Evolutionary conservation across 1,139 yeast genomes (phyloP), one percentile per base, ranked within the genome.

Genomic region (Lodderomyces jiufengensis): DNA sequence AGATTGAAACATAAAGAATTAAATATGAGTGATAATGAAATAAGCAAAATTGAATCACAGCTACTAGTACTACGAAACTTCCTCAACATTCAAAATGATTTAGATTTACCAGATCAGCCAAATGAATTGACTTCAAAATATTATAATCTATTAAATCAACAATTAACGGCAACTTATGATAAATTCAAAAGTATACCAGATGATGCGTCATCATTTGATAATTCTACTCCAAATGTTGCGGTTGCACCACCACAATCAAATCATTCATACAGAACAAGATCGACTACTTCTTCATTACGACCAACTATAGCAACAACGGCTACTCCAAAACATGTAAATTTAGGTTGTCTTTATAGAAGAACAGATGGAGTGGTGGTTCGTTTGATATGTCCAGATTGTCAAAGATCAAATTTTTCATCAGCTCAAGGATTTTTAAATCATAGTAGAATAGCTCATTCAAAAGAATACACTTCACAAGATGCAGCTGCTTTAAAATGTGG

Each of bases 341-440:
- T 71, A 31, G 76, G 76, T 7, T 83, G 94, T 48, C 67, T 84
- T 5, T 81, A 80, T 51, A 68, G 84, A 39, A 62, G 94, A 41
- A 74, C 83, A 4, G 94, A 84, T 54, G 90, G 92, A 2, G 68
- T 82, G 0, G 61, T 82, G 20, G 88, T 84, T 6, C 67, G 79
- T 36, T 65, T 84, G 18, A 78, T 78, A 6, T 84, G 95, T 53
- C 78, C 81, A 0, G 75, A 70, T 37, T 84, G 95, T 55, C 72
- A 67, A 11, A 61, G 92, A 38, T 72, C 78, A 34, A 84, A 83
- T 44, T 84, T 84, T 52, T 78, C 85, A 6, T 77, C 85, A 10
- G 86, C 88, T 0, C 94, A 84, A 53, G 94, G 94, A 16, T 83
- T 84, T 44, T 68, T 84, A 28, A 84, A 83, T 52, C 95, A 84